Conservation (phyloP, 1,284 basidiomycete genomes). For the Erythrobasidium hasegawianum region DNA sequence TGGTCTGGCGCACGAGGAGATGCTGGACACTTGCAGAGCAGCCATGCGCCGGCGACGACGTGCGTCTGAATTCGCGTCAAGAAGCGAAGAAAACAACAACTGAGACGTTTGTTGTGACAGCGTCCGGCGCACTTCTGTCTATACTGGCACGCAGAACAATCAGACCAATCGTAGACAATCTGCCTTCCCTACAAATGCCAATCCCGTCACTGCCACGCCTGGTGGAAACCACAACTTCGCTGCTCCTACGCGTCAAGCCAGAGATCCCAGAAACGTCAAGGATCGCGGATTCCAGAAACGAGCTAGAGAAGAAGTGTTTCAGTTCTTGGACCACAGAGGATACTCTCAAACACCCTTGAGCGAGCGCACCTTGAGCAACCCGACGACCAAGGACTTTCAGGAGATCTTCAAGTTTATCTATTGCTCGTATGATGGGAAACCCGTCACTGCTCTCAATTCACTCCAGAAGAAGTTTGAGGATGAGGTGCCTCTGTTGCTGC, state of each 20-base stretch:
- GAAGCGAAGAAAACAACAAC: not conserved
- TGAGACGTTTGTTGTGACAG: not conserved
- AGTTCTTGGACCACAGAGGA: conserved; percentile 29
- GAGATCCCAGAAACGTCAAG: conserved; percentile 32
- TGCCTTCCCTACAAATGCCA: conserved; percentile 11
- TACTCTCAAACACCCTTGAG: conserved; percentile 24
- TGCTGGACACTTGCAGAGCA: conserved; percentile 33
- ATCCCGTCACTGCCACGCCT: conserved; percentile 6
- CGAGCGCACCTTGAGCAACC: conserved; percentile 40
- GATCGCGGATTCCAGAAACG: conserved; percentile 25
- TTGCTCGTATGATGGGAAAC: conserved; percentile 40
- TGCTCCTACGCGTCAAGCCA: conserved; percentile 8
- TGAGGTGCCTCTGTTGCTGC: conserved; percentile 40
- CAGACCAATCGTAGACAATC: conserved; percentile 17
- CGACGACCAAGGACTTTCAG: conserved; percentile 45
- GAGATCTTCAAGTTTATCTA: conserved; percentile 45
- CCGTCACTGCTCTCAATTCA: conserved; percentile 20
- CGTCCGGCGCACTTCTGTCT: conserved; percentile 23
- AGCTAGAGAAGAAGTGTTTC: conserved; percentile 29
- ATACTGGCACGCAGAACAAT: conserved; percentile 20
- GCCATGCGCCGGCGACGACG: conserved; percentile 32
- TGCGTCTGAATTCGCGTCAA: not conserved
- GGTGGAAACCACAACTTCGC: conserved; percentile 26
- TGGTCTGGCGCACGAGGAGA: conserved; percentile 33
- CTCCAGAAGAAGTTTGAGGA: conserved; percentile 43